phyloP scores from a whole-genome alignment of 2,329 filamentous ascomycete genomes.

The Graphilbum sp. region DNA sequence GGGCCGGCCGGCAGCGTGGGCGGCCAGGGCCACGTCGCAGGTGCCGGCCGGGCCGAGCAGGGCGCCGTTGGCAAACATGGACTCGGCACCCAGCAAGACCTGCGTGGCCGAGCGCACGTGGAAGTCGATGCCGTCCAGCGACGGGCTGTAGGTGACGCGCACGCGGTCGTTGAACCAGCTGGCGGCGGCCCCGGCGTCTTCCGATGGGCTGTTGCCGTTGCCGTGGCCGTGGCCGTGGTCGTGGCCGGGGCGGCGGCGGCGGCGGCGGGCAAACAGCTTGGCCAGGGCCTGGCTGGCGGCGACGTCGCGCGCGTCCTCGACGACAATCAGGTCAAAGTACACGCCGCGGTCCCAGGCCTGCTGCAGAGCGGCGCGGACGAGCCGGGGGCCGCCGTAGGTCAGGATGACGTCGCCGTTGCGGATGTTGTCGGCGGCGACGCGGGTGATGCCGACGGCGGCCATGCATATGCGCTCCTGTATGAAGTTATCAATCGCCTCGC shows the following conservation, averaged over 20 bases:
- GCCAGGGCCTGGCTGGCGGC: conserved; percentile 43
- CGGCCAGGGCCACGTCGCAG: conserved; percentile 70
- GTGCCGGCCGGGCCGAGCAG: conserved; percentile 82
- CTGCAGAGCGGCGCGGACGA: conserved; percentile 70
- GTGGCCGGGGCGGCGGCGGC: background rate
- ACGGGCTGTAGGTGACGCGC: conserved; percentile 63
- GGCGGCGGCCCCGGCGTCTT: background rate
- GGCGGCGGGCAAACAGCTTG: conserved; percentile 34
- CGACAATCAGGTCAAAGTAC: conserved; percentile 66
- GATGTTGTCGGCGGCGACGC: conserved; percentile 60
- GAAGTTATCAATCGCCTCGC: conserved; percentile 72
- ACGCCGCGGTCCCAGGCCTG: conserved; percentile 54
- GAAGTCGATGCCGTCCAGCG: conserved; percentile 57
- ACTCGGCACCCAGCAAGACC: conserved; percentile 75
- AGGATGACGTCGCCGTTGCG: conserved; percentile 66
- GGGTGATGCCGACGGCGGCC: conserved; percentile 72
- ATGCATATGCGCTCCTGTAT: conserved; percentile 80
- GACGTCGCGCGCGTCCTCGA: conserved; percentile 50
- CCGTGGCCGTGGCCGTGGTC: background rate
- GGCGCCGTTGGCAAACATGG: conserved; percentile 88
- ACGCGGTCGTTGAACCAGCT: background rate
- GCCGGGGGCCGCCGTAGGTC: conserved; percentile 71
- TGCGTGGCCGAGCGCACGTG: conserved; percentile 51
- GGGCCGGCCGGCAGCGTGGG: conserved; percentile 56
- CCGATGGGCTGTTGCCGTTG: background rate